phyloP scores from a whole-genome alignment of 176 grass and related monocot species.

The Alloteropsis semialata region DNA sequence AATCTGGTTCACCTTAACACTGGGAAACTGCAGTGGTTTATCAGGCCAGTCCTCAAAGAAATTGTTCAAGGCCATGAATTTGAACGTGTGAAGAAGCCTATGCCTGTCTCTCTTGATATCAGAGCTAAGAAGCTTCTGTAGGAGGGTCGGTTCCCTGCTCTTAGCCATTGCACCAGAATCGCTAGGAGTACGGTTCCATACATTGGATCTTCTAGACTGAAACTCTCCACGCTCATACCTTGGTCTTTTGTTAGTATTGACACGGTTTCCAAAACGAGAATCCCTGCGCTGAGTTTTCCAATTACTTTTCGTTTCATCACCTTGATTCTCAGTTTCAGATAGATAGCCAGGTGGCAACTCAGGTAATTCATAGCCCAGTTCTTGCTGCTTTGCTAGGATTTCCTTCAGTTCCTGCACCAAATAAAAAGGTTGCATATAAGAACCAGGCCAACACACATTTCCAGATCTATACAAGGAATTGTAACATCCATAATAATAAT shows the following conservation, averaged over 20 bases:
- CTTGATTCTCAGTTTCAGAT: slow-evolving; percentile 48
- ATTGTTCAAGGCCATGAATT: slow-evolving; percentile 77
- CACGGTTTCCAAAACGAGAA: slow-evolving; percentile 41
- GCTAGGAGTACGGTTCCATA: slow-evolving; percentile 1
- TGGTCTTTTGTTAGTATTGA: slow-evolving; percentile 51
- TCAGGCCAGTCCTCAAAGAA: slow-evolving; percentile 68
- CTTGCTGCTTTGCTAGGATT: slow-evolving; percentile 79
- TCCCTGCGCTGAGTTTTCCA: slow-evolving; percentile 22
- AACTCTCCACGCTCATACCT: slow-evolving; percentile 32
- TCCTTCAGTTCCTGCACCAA: slow-evolving; percentile 80
- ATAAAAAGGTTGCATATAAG: slow-evolving; percentile 20
- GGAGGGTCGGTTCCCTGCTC: slow-evolving; percentile 65
- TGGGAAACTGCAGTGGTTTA: slow-evolving; percentile 60
- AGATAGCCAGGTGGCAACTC: slow-evolving; percentile 78
- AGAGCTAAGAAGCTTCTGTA: slow-evolving; percentile 77
- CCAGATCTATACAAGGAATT: slow-evolving; percentile 19
- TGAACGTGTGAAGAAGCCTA: slow-evolving; percentile 64
- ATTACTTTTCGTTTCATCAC: slow-evolving; percentile 27
- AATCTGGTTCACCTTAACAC: slow-evolving; percentile 52
- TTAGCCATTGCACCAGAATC: slow-evolving; percentile 9
- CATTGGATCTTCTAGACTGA: slow-evolving; percentile 43
- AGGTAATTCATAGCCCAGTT: slow-evolving; percentile 81
- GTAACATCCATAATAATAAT: slow-evolving; percentile 3
- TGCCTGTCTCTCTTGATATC: slow-evolving; percentile 86
- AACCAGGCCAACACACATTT: not conserved